Evolutionary conservation across 768 basidiomycete species (phyloP), one percentile per base, ranked within the genome.

Genomic region (Lactarius quietus): DNA sequence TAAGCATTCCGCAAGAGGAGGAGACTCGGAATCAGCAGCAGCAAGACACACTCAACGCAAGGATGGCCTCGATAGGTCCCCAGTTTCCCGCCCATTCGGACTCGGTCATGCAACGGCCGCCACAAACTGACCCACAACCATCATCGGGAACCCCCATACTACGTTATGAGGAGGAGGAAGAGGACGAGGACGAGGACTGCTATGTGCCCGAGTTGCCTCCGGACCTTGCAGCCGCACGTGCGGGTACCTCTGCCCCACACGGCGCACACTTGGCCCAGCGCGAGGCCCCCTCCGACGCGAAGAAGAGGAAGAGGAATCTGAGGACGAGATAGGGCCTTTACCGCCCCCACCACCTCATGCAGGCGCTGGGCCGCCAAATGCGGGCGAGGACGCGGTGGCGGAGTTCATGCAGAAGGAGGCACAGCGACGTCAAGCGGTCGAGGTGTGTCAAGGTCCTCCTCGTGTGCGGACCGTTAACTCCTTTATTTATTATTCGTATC

Each of bases 341-440:
- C 94, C 93, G 0, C 78, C 89, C 0, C 87, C 89, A 31, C 52
- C 58, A 20, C 52, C 33, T 5, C 45, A 41, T 29, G 9, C 52
- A 1, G 45, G 26, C 15, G n/a, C n/a, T 48, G 54, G 59, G 36
- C 31, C 28, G 29, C n/a, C 45, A n/a, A 26, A 41, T 3, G 76
- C 81, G 29, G 69, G 77, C 74, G 60, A 66, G 64, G 85, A 90
- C 53, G 92, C 87, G 6, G 89, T 95, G 5, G 76, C 84, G 55
- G 89, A 92, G 74, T 98, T 98, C 68, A 75, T 93, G 72, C 93
- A 92, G 73, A 81, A 84, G 61, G 95, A 99, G 75, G 90, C 91
- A 71, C 84, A 87, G 65, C 79, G 90, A 67, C 78, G 84, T 62
- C 87, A 90, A 70, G 79, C 86, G 64, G 79, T 86, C 36, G 90